Evolutionary conservation across 176 grass and related monocot genomes (phyloP).

Genomic region (Triticum monococcum): DNA sequence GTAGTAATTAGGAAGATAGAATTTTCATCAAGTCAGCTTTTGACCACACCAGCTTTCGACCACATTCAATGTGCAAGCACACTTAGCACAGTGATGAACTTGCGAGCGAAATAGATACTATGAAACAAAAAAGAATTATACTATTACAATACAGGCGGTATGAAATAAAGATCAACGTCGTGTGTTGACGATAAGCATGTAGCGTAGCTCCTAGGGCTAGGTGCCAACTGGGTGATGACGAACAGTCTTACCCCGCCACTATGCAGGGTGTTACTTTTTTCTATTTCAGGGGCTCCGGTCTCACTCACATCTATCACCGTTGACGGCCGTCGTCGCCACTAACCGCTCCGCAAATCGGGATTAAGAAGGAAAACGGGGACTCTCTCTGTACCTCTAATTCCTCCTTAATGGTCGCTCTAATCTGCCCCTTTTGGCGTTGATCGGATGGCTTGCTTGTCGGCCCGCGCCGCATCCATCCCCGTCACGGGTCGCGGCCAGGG

Average conservation of each 20-base stretch:
- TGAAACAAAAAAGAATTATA: too few species aligned
- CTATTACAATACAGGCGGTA: too few species aligned
- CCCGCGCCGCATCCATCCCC: neutral
- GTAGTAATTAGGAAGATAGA: too few species aligned
- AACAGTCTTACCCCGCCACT: neutral
- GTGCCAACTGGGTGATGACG: neutral
- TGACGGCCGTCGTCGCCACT: neutral
- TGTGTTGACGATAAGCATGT: neutral
- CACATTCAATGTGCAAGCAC: too few species aligned
- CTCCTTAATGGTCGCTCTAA: neutral
- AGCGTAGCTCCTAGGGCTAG: neutral
- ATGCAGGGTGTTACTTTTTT: too few species aligned
- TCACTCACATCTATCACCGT: neutral
- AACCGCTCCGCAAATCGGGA: neutral
- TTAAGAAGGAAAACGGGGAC: conserved; percentile 15
- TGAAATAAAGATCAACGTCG: too few species aligned
- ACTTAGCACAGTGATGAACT: too few species aligned
- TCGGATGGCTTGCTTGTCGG: neutral
- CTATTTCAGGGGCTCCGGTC: neutral
- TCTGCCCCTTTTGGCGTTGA: neutral
- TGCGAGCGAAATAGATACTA: too few species aligned
- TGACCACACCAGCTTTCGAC: too few species aligned
- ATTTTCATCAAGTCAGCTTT: too few species aligned
- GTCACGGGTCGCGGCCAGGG: neutral
- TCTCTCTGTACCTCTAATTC: neutral